Evolutionary conservation across 2,329 filamentous ascomycete genomes (phyloP), one percentile per base, ranked within the genome.

Genomic region (Magnaporthales sp.): DNA sequence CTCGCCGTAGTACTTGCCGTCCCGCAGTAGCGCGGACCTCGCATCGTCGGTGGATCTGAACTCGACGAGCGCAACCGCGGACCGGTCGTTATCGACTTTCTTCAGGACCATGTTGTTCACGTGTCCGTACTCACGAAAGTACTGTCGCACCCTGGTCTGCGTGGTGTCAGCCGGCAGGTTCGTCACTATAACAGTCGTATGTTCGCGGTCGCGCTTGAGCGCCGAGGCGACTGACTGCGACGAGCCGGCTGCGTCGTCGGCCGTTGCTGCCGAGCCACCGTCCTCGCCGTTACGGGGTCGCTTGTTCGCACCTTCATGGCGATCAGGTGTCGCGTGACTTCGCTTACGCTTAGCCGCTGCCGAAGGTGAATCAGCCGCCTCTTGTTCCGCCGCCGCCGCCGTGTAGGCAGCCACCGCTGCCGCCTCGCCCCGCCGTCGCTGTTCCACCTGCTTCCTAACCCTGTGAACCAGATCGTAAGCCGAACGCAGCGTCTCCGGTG

Each of bases 91-190:
- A 2, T 83, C 77, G 60, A 92, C 88, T 38, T 81, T 80, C 32
- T 91, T 81, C 65, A 94, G 80, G 61, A 87, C 89, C 32, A 97
- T 80, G 69, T 89, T 89, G 72, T 92, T 91, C 74, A 97, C 90
- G 56, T 88, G 89, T 13, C 95, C 95, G 72, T 93, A 96, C 69
- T 93, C 92, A 73, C 90, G 89, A 79, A 99, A 98, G 75, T 96
- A 98, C 75, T 96, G 91, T 67, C 90, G 87, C 15, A 98, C 79
- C 71, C 89, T 90, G 13, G 86, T 89, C 72, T 92, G 87, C 0
- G 88, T 88, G 0, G 88, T 85, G 66, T 89, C 85, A 3, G 75
- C 72, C 1, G 95, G 93, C 27, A 99, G 78, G 71, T 93, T 91
- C 64, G 86, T 88, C 4, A 97, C 89, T 66, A 96, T 86, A 63